These are phyloP conservation scores for Citrus sinensis DNA, from an alignment of 345 rosid species.

Conservation along the genomic window DVS_A1.0 CM039165.1:6465501-6466000, in stretches of 20 bases:
- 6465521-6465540: not conserved
- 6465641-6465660: constrained; percentile 83
- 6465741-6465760: constrained; percentile 62
- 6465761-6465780: constrained; percentile 52
- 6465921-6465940: constrained; percentile 68
- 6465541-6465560: not conserved
- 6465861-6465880: constrained; percentile 77
- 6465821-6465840: constrained; percentile 48
- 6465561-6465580: not conserved
- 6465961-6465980: not conserved
- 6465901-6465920: constrained; percentile 82
- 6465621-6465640: constrained; percentile 1
- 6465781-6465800: constrained; percentile 30
- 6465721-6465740: constrained; percentile 46
- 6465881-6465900: constrained; percentile 89
- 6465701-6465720: constrained; percentile 91
- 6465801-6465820: constrained; percentile 39
- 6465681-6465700: constrained; percentile 93
- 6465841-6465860: constrained; percentile 73
- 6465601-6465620: not conserved
- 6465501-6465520: not conserved
- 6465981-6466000: not conserved
- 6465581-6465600: not conserved
- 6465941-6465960: not conserved
- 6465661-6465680: constrained; percentile 92